Percentiles rank a stretch among this genome's conserved stretches.
phyloP scores from a whole-genome alignment of 257 asterid genomes.

The Jasminum sambac region DNA sequence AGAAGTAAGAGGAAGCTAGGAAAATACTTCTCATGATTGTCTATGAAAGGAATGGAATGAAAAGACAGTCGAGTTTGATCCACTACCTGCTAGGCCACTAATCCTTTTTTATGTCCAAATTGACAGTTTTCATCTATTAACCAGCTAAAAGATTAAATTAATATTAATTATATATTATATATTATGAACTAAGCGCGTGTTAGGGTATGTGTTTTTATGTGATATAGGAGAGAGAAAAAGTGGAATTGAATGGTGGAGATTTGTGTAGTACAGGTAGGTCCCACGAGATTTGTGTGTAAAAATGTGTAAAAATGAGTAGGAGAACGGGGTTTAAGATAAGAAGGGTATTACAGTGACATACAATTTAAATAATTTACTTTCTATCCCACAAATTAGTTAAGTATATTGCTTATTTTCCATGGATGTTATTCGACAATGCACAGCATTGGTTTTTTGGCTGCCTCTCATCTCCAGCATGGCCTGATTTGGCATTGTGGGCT shows the following conservation, averaged over 20 bases:
- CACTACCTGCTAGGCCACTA: neutral
- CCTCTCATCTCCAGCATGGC: neutral
- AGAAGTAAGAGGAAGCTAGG: neutral
- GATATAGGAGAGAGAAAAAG: too few species aligned
- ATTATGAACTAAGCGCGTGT: neutral
- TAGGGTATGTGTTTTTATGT: too few species aligned
- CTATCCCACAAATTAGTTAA: neutral
- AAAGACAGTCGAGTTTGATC: neutral
- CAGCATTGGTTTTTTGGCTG: neutral
- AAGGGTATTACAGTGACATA: neutral
- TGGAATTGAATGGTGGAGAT: too few species aligned
- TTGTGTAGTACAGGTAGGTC: too few species aligned
- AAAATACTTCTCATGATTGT: neutral
- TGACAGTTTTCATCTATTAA: neutral
- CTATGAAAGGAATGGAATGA: neutral
- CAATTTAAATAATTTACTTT: neutral
- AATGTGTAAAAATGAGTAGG: too few species aligned
- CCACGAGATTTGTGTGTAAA: too few species aligned
- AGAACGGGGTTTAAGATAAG: too few species aligned
- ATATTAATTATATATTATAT: neutral
- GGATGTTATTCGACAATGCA: neutral
- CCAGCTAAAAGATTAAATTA: neutral
- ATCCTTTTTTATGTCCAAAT: neutral
- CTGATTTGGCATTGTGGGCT: neutral
- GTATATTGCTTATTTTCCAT: neutral